phyloP scores from a whole-genome alignment of 805 yeast species.

The Myxozyma vanderwaltii region DNA sequence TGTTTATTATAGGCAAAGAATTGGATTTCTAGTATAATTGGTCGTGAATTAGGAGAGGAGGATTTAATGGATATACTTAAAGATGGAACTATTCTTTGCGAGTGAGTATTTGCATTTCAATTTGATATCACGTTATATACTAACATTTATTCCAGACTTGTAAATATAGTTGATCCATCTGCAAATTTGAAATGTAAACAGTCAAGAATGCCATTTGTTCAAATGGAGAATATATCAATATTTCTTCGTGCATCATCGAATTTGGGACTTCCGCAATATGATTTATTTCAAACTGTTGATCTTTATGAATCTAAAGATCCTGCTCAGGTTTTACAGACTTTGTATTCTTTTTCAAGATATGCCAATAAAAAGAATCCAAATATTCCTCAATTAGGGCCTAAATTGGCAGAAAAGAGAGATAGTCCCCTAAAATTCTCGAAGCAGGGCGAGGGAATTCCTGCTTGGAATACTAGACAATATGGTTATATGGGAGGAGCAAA shows the following conservation, averaged over 20 bases:
- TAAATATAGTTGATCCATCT: constrained; percentile 47
- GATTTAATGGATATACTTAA: constrained; percentile 60
- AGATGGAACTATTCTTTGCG: constrained; percentile 62
- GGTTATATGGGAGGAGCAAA: constrained; percentile 57
- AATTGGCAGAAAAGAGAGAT: constrained; percentile 51
- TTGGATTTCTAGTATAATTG: constrained; percentile 57
- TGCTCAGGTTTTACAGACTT: constrained; percentile 72
- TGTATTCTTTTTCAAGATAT: constrained; percentile 71
- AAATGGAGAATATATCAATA: constrained; percentile 82
- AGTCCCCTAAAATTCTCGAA: constrained; percentile 53
- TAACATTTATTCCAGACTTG: constrained; percentile 37
- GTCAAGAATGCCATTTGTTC: constrained; percentile 72
- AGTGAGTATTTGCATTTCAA: constrained; percentile 35
- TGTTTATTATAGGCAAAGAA: constrained; percentile 38
- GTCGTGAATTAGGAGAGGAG: constrained; percentile 41
- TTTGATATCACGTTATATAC: not conserved
- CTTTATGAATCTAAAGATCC: constrained; percentile 74
- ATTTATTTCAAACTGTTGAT: constrained; percentile 76
- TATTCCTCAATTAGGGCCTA: constrained; percentile 61
- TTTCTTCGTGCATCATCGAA: constrained; percentile 63
- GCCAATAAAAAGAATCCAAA: constrained; percentile 58
- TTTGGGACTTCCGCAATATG: constrained; percentile 78
- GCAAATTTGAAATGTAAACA: constrained; percentile 52
- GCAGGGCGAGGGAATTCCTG: constrained; percentile 53
- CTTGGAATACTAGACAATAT: constrained; percentile 63